phyloP scores from a whole-genome alignment of 192 early-diverging fungal genomes.

The Umbelopsis isabellina region DNA sequence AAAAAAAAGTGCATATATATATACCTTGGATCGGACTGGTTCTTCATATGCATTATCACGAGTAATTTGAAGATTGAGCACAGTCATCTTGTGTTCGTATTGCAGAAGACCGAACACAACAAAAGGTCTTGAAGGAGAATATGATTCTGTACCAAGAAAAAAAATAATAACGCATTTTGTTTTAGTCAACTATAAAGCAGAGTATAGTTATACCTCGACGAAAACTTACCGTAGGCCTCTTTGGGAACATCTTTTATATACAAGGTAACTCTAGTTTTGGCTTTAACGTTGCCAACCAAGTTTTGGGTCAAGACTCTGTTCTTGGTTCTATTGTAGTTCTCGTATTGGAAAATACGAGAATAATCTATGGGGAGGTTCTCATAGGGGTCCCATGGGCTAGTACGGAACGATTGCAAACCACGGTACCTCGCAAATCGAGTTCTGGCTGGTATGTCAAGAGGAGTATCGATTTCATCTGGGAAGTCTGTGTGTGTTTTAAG shows the following conservation, averaged over 20 bases:
- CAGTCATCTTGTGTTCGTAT: slow-evolving; percentile 94
- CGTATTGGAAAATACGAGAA: slow-evolving; percentile 94
- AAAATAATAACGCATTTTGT: neutral
- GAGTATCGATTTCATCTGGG: slow-evolving; percentile 98
- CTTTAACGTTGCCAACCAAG: slow-evolving; percentile 45
- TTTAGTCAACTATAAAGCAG: neutral
- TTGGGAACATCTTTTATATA: slow-evolving; percentile 70
- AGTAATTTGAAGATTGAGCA: slow-evolving; percentile 79
- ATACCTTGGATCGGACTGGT: slow-evolving; percentile 83
- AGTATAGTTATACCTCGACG: neutral
- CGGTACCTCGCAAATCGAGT: slow-evolving; percentile 92
- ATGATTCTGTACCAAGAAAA: slow-evolving; percentile 42
- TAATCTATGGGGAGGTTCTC: slow-evolving; percentile 98
- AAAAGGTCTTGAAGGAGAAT: slow-evolving; percentile 52
- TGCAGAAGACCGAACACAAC: slow-evolving; percentile 59
- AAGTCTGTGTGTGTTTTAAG: slow-evolving; percentile 82
- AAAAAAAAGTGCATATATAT: neutral
- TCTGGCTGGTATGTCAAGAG: slow-evolving; percentile 79
- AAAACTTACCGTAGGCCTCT: slow-evolving; percentile 49
- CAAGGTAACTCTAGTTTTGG: slow-evolving; percentile 78
- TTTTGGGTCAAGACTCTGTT: slow-evolving; percentile 67
- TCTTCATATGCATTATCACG: slow-evolving; percentile 76
- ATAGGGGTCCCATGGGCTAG: slow-evolving; percentile 97
- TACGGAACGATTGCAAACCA: slow-evolving; percentile 92
- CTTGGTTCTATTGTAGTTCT: slow-evolving; percentile 84